These are phyloP conservation scores for Sergeia podlipaevii DNA, from an alignment of 208 protist genomes.

Conservation along the genomic window DNA sequence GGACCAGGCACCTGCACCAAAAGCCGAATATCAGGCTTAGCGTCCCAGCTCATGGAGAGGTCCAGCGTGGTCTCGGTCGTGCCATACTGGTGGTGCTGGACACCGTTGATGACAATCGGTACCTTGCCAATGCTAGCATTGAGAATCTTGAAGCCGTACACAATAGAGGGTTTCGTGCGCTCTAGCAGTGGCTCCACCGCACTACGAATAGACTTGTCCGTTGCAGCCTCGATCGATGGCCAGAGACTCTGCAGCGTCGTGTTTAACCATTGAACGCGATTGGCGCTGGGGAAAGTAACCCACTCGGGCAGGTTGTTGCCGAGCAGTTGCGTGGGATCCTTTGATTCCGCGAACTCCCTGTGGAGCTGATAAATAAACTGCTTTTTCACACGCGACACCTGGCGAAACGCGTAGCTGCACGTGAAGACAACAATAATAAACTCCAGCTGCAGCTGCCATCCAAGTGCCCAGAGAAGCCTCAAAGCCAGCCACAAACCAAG, in stretches of 20 bases:
- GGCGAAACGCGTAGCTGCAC: slow-evolving; percentile 36
- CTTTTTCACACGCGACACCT: slow-evolving; percentile 16
- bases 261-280: slow-evolving; percentile 71
- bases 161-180: slow-evolving; percentile 41
- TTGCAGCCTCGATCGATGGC: slow-evolving; percentile 47
- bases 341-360: slow-evolving; percentile 25
- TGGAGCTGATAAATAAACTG: slow-evolving; percentile 35
- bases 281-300: slow-evolving; percentile 60
- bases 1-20: slow-evolving; percentile 58
- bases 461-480: slow-evolving; percentile 44
- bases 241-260: slow-evolving; percentile 46
- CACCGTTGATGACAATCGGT: slow-evolving; percentile 51
- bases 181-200: slow-evolving; percentile 44
- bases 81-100: slow-evolving; percentile 56
- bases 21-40: slow-evolving; percentile 57
- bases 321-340: slow-evolving; percentile 37
- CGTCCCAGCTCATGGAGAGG: slow-evolving; percentile 56
- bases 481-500: slow-evolving; percentile 35
- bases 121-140: slow-evolving; percentile 40
- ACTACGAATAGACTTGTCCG: slow-evolving; percentile 34
- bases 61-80: slow-evolving; percentile 57
- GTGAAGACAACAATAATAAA: slow-evolving; percentile 36
- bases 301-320: slow-evolving; percentile 64
- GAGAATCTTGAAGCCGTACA: slow-evolving; percentile 45
- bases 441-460: slow-evolving; percentile 57